phyloP scores from a whole-genome alignment of 345 rosid species.

The Brassica rapa region DNA sequence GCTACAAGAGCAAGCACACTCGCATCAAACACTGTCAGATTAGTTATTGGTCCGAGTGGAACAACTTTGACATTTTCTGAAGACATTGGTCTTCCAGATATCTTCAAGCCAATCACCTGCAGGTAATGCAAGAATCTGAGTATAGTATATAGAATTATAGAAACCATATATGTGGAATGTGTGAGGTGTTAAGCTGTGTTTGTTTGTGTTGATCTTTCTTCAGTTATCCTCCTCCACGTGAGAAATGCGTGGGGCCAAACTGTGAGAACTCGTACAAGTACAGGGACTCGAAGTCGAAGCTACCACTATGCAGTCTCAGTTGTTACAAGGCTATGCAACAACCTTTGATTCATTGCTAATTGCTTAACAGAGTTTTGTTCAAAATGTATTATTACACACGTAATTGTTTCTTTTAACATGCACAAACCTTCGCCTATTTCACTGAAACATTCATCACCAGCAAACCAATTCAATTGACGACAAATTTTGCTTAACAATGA shows the following conservation, averaged over 20 bases:
- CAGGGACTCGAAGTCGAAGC: conserved; percentile 73
- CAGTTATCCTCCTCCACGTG: conserved; percentile 80
- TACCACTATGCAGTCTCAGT: conserved; percentile 72
- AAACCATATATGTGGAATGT: not conserved
- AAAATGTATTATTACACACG: not conserved
- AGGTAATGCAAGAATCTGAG: conserved; percentile 43
- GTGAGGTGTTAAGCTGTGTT: not conserved
- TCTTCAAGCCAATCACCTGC: conserved; percentile 52
- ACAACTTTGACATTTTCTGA: conserved; percentile 61
- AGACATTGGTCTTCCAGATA: conserved; percentile 70
- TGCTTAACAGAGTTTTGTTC: not conserved
- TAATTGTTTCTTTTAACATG: not conserved
- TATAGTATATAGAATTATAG: not conserved
- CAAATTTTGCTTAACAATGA: no score
- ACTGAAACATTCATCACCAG: no score
- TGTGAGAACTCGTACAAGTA: conserved; percentile 71
- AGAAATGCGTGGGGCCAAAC: conserved; percentile 76
- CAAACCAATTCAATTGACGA: no score
- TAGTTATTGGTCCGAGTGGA: conserved; percentile 60
- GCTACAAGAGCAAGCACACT: conserved; percentile 51
- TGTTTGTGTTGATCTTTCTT: not conserved
- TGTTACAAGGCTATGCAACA: conserved; percentile 64
- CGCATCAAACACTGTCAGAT: conserved; percentile 60
- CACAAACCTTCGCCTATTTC: not conserved
- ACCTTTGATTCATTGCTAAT: conserved; percentile 31